Evolutionary conservation across 768 basidiomycete species (phyloP).

Genomic region (Suillus fuscotomentosus): DNA sequence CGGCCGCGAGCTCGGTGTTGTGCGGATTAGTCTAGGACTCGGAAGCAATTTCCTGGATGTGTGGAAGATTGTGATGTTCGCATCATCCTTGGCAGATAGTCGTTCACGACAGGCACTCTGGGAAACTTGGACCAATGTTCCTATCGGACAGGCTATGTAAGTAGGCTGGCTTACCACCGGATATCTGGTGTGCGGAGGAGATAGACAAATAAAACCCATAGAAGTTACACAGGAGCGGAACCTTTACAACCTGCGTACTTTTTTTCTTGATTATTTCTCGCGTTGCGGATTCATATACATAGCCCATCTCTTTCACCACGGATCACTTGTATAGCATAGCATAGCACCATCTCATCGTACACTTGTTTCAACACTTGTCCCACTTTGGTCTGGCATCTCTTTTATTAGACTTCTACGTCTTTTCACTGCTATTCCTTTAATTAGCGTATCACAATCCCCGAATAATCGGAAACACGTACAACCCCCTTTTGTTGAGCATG

Average conservation of each 20-base stretch:
- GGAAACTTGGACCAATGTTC: conserved; percentile 36
- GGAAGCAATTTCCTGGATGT: conserved; percentile 78
- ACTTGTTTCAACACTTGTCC: neutral
- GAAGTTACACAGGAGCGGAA: neutral
- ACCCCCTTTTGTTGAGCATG: too few relatives aligned
- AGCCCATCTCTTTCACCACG: neutral
- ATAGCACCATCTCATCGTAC: neutral
- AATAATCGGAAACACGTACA: neutral
- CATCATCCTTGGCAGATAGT: conserved; percentile 42
- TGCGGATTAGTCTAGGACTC: conserved; percentile 76
- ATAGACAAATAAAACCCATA: neutral
- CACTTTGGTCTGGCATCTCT: neutral
- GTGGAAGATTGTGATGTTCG: conserved; percentile 54
- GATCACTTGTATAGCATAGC: neutral
- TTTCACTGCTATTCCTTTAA: neutral
- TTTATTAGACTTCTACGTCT: neutral
- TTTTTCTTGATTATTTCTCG: neutral
- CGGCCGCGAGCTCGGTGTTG: conserved; percentile 70
- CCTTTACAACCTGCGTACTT: neutral
- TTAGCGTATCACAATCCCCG: neutral
- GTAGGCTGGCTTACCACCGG: neutral
- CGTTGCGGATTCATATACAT: neutral
- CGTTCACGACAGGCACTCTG: conserved; percentile 37
- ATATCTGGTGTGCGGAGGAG: neutral
- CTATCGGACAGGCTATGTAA: conserved; percentile 35